Percentiles rank a stretch among this genome's conserved stretches.
These are phyloP conservation scores for Rhodotorula diobovata DNA, from an alignment of 768 basidiomycete species.

Conservation along the genomic window DNA sequence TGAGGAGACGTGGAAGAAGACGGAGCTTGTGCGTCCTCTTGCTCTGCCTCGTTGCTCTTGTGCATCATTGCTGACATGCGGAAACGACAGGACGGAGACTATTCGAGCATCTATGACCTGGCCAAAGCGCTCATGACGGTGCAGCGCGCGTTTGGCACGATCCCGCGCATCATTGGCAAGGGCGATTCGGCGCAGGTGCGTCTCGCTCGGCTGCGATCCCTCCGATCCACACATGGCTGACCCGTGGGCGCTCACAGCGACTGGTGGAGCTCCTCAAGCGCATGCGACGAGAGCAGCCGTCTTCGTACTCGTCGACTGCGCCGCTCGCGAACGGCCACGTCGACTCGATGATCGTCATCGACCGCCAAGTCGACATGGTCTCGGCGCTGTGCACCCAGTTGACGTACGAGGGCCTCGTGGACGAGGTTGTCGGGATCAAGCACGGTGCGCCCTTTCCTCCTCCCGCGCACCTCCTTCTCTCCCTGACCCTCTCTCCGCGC, in stretches of 20 bases:
- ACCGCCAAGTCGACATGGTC: slow-evolving; percentile 88
- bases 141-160: slow-evolving; percentile 77
- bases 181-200: slow-evolving; percentile 62
- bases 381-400: slow-evolving; percentile 91
- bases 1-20: slow-evolving; percentile 67
- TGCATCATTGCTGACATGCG: background rate
- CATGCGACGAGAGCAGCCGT: slow-evolving; percentile 53
- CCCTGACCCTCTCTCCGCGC: background rate
- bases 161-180: slow-evolving; percentile 88
- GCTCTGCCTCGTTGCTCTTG: no score
- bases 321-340: slow-evolving; percentile 58
- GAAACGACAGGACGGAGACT: slow-evolving; percentile 73
- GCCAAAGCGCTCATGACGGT: slow-evolving; percentile 77
- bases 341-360: slow-evolving; percentile 81
- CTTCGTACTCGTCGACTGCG: slow-evolving; percentile 46
- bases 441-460: slow-evolving; percentile 60
- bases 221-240: background rate
- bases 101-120: slow-evolving; percentile 81
- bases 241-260: slow-evolving; percentile 53
- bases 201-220: no score
- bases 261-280: slow-evolving; percentile 67
- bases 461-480: background rate
- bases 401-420: slow-evolving; percentile 92
- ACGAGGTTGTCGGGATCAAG: slow-evolving; percentile 82
- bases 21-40: slow-evolving; percentile 70